Evolutionary conservation across 2,329 filamentous ascomycete species (phyloP).

Genomic region (Alternaria rosae): DNA sequence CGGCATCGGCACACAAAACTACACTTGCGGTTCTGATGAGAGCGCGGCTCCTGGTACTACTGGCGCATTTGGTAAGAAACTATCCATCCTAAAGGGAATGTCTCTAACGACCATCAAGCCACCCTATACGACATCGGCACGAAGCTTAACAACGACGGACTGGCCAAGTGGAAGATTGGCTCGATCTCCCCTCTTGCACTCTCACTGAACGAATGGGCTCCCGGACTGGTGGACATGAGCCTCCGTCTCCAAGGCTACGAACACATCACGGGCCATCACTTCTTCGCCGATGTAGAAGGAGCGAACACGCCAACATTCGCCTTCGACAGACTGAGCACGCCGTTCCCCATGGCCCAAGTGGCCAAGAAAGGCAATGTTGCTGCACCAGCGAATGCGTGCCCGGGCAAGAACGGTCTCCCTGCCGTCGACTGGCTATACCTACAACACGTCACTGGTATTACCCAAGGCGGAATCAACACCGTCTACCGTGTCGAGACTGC

Average conservation of each 20-base stretch:
- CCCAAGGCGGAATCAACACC: constrained; percentile 51
- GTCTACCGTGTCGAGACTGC: constrained; percentile 60
- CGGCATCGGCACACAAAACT: constrained; percentile 63
- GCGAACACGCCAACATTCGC: constrained; percentile 65
- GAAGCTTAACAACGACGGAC: constrained; percentile 35
- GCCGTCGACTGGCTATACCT: constrained; percentile 59
- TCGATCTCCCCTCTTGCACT: constrained; percentile 46
- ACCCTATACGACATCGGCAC: constrained; percentile 48
- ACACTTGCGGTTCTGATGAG: constrained; percentile 52
- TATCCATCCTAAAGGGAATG: background rate
- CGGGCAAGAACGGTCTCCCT: constrained; percentile 45
- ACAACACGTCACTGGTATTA: constrained; percentile 48
- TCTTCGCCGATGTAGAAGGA: constrained; percentile 59
- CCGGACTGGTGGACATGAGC: constrained; percentile 32
- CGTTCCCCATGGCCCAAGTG: constrained; percentile 51
- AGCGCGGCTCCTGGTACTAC: constrained; percentile 40
- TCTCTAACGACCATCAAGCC: constrained; percentile 31
- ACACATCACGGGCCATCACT: constrained; percentile 68
- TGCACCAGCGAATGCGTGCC: constrained; percentile 58
- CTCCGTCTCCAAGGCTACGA: constrained; percentile 41
- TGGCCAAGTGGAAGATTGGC: constrained; percentile 43
- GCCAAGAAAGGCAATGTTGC: constrained; percentile 59
- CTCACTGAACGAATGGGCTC: constrained; percentile 28
- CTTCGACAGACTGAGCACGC: constrained; percentile 54
- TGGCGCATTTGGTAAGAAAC: constrained; percentile 41